Evolutionary conservation across 163 green algal genomes (phyloP).

Genomic region (Scenedesmus sp.): DNA sequence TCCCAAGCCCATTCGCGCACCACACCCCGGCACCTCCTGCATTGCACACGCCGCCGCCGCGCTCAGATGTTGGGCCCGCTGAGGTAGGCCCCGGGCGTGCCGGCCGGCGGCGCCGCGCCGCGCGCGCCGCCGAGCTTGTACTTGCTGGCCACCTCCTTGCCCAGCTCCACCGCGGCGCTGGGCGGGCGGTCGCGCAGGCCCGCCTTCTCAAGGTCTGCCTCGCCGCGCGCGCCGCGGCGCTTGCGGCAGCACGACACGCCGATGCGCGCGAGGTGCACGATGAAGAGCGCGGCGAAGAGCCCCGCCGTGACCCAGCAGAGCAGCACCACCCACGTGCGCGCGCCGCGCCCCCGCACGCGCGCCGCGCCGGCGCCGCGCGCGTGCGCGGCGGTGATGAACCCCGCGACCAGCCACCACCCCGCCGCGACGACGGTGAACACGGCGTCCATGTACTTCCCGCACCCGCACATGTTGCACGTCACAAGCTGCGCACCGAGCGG

Average conservation of each 20-base stretch:
- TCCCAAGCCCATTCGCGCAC: no score
- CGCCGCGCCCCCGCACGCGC: background rate
- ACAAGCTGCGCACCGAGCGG: conserved; percentile 3
- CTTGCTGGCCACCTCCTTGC: conserved; percentile 34
- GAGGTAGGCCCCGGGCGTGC: background rate
- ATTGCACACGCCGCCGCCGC: background rate
- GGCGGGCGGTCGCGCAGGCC: background rate
- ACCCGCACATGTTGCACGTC: conserved; percentile 45
- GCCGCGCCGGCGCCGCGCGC: background rate
- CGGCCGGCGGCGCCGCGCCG: background rate
- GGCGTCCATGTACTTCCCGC: conserved; percentile 38
- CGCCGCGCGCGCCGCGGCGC: background rate
- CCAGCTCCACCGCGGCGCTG: conserved; percentile 39
- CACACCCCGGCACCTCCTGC: no score
- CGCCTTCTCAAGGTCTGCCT: conserved; percentile 33
- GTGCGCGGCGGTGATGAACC: conserved; percentile 23
- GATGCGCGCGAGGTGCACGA: conserved; percentile 33
- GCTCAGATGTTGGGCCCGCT: conserved; percentile 34
- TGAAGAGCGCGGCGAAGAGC: conserved; percentile 40
- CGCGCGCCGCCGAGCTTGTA: background rate
- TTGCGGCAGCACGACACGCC: conserved; percentile 25
- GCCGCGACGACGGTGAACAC: conserved; percentile 33
- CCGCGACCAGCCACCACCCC: conserved; percentile 39
- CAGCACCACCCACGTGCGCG: conserved; percentile 39
- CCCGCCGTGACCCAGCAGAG: conserved; percentile 34